These are phyloP conservation scores for Penicillium pancosmium DNA, from an alignment of 495 filamentous ascomycete species.

Conservation along the genomic window DNA sequence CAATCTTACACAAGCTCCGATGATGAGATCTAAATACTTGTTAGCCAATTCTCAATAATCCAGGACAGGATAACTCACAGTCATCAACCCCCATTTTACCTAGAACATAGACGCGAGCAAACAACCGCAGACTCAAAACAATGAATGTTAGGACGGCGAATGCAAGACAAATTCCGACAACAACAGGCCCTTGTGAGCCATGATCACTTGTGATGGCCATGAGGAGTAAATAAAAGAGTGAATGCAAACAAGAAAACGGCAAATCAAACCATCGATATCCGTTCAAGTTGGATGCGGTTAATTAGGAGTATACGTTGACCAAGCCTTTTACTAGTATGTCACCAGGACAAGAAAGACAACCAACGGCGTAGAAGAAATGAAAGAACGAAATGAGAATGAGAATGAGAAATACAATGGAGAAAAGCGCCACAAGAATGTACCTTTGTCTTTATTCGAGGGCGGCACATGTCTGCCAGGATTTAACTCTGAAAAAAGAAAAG, in stretches of 20 bases:
- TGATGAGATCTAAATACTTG: conserved; percentile 33
- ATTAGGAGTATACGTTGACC: conserved; percentile 3
- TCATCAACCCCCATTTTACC: conserved; percentile 40
- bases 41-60: conserved; percentile 6
- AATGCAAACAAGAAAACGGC: conserved; percentile 7
- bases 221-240: conserved; percentile 8
- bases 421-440: background rate
- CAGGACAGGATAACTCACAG: conserved; percentile 27
- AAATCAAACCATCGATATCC: background rate
- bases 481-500: conserved; percentile 2
- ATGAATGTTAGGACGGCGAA: conserved; percentile 39
- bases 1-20: conserved; percentile 37
- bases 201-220: conserved; percentile 24
- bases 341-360: conserved; percentile 7
- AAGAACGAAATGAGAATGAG: background rate
- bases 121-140: conserved; percentile 40
- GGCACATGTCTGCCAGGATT: background rate
- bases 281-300: background rate
- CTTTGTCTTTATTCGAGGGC: conserved; percentile 8
- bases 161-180: conserved; percentile 35
- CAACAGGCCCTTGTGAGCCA: conserved; percentile 35
- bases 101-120: conserved; percentile 39
- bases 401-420: background rate
- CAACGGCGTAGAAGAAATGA: background rate
- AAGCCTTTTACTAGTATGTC: background rate